Base-by-base conservation (phyloP, 805 yeast species). In the Kluyveromyces nonfermentans region DNA sequence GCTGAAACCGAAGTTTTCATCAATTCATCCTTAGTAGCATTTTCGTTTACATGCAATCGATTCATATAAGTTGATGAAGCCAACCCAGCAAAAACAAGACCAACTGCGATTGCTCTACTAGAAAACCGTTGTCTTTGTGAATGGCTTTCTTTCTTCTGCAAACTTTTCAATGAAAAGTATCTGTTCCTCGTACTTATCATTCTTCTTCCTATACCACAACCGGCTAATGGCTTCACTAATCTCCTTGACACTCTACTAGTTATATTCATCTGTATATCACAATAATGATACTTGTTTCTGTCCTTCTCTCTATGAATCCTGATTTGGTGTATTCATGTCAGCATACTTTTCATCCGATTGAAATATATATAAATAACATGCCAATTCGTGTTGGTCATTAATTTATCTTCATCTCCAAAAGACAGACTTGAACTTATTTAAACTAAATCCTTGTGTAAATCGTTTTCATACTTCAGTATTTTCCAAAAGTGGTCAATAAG, bases 1-100 rank as follows among this genome's bases (percentile, higher is more conserved):
- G 72, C 57, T 1, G 64, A 36, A 19, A 68, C 45, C 22, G 49
- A 21, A 20, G 42, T 43, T 14, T 48, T 47, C 8, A 46, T 44
- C 41, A 46, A 40, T 21, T 52, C 57, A 38, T 37, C 37, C 30
- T 44, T 44, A 3, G 51, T 38, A 6, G 47, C 51, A 32, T 52
- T 52, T 21, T 44, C 48, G 16, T 49, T 47, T 10, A 37, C 22
- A n/a, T 19, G 14, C 5, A 16, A 17, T 15, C 19, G 30, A 8
- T 16, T 14, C 14, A 15, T 28, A 3, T 16, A 18, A 12, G 15
- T 33, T 10, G 30, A 25, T 25, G 30, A 25, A 12, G 16, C 19
- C 30, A 39, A 33, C 8, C 36, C 33, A 16, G 36, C 17, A 20
- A 45, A 40, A 9, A 46, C 46, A 31, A 40, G 14, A 5, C 37